A percentile compares a stretch with the other conserved stretches of the same genome.
phyloP scores from a whole-genome alignment of 495 filamentous ascomycete genomes.

The Jackrogersella minutella region DNA sequence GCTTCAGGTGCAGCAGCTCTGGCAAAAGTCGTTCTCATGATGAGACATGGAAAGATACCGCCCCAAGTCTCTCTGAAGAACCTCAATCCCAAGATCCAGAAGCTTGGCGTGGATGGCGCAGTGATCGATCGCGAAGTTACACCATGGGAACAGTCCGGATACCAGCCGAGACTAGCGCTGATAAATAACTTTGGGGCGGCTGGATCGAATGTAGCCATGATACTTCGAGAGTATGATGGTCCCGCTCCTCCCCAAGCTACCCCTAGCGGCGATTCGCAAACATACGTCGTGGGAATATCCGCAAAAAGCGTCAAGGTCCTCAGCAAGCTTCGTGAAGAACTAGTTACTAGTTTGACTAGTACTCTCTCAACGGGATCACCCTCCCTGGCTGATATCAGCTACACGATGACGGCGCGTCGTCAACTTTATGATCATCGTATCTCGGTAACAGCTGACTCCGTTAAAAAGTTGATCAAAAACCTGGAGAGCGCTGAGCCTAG shows the following conservation, averaged over 20 bases:
- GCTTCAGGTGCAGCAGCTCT: slow-evolving; percentile 52
- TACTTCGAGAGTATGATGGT: slow-evolving; percentile 7
- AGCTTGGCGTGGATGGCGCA: slow-evolving; percentile 10
- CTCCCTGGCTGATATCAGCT: neutral
- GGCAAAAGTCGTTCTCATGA: slow-evolving; percentile 58
- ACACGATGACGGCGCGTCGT: slow-evolving; percentile 4
- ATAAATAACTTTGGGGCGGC: slow-evolving; percentile 49
- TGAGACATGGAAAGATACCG: slow-evolving; percentile 51
- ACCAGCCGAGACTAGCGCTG: slow-evolving; percentile 43
- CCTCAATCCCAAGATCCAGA: slow-evolving; percentile 48
- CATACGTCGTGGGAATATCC: neutral
- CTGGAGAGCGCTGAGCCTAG: neutral
- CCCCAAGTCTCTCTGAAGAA: slow-evolving; percentile 51
- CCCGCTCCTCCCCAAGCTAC: slow-evolving; percentile 41
- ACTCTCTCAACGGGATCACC: neutral
- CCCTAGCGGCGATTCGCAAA: neutral
- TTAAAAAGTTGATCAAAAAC: neutral
- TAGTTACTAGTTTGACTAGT: neutral
- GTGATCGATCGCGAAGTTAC: slow-evolving; percentile 2
- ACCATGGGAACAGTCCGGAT: slow-evolving; percentile 32
- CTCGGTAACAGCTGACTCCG: slow-evolving; percentile 1
- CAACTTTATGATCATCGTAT: slow-evolving; percentile 7
- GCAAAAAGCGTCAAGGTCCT: slow-evolving; percentile 1
- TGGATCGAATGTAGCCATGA: slow-evolving; percentile 34
- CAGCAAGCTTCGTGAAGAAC: neutral